Evolutionary conservation across 345 rosid species (phyloP).

Genomic region (Linum lewisii): DNA sequence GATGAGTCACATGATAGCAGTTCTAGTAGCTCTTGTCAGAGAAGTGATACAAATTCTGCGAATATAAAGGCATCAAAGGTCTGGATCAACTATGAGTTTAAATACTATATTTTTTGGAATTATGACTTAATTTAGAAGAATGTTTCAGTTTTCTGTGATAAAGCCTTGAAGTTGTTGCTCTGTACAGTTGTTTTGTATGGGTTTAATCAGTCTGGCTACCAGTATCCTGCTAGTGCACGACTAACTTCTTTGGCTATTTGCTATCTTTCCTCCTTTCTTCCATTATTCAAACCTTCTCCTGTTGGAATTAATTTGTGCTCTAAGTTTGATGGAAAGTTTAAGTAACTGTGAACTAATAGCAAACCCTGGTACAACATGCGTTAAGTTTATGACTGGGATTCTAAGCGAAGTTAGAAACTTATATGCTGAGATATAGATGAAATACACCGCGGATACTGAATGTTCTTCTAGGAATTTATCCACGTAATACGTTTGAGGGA

Average conservation of each 20-base stretch:
- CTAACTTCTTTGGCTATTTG: too few relatives aligned
- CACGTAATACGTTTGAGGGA: neutral
- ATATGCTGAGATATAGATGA: neutral
- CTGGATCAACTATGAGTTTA: conserved; percentile 13
- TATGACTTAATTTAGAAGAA: neutral
- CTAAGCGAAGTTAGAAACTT: neutral
- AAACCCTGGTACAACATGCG: neutral
- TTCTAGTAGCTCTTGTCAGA: conserved; percentile 30
- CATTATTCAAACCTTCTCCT: neutral
- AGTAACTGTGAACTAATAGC: neutral
- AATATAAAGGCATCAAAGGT: conserved; percentile 62
- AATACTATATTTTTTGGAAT: neutral
- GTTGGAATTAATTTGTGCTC: neutral
- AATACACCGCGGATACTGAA: neutral
- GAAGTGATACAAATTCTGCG: conserved; percentile 26
- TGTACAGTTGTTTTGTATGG: neutral
- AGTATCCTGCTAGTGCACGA: too few relatives aligned
- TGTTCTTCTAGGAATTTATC: neutral
- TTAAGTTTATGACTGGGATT: neutral
- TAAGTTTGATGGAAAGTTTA: neutral
- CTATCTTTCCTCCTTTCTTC: neutral
- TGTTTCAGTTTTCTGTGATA: neutral
- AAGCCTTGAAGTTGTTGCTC: neutral
- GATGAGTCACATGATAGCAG: conserved; percentile 34
- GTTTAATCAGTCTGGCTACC: too few relatives aligned